phyloP scores from a whole-genome alignment of 805 yeast species.

The Osmozyma mogii region DNA sequence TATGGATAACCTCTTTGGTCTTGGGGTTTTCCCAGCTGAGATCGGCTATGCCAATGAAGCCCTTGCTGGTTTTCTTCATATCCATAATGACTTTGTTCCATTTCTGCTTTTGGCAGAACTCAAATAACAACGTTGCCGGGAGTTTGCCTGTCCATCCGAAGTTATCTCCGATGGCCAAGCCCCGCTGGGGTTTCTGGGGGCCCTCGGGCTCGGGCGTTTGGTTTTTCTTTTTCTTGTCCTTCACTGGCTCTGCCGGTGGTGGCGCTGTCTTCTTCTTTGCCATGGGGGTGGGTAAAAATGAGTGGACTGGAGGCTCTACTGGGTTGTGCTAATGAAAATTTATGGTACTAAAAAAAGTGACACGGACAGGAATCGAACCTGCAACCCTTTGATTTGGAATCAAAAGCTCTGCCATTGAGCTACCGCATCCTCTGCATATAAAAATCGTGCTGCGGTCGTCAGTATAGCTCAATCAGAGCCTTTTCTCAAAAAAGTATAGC shows the following conservation, averaged over 20 bases:
- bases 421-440: too few relatives aligned
- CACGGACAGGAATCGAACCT: slow-evolving; percentile 20
- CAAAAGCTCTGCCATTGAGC: slow-evolving; percentile 20
- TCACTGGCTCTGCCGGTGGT: background rate
- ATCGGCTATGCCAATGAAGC: slow-evolving; percentile 58
- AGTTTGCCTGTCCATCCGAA: slow-evolving; percentile 92
- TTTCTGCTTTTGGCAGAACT: slow-evolving; percentile 76
- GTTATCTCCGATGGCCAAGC: slow-evolving; percentile 42
- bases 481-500: slow-evolving; percentile 41
- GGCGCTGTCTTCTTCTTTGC: slow-evolving; percentile 4
- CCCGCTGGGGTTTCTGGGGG: slow-evolving; percentile 29
- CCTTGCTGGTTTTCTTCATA: slow-evolving; percentile 41
- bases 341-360: slow-evolving; percentile 6
- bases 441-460: too few relatives aligned
- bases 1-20: slow-evolving; percentile 55
- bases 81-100: slow-evolving; percentile 86
- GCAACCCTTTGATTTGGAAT: slow-evolving; percentile 19
- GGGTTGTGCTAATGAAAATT: background rate
- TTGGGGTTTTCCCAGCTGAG: slow-evolving; percentile 75
- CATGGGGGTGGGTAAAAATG: slow-evolving; percentile 1
- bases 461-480: too few relatives aligned
- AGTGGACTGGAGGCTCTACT: background rate
- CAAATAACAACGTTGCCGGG: slow-evolving; percentile 80
- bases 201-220: slow-evolving; percentile 4
- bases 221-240: slow-evolving; percentile 4